These are phyloP conservation scores for Colletotrichum eleusines DNA, from an alignment of 2,329 filamentous ascomycete genomes.

Conservation along the genomic window DNA sequence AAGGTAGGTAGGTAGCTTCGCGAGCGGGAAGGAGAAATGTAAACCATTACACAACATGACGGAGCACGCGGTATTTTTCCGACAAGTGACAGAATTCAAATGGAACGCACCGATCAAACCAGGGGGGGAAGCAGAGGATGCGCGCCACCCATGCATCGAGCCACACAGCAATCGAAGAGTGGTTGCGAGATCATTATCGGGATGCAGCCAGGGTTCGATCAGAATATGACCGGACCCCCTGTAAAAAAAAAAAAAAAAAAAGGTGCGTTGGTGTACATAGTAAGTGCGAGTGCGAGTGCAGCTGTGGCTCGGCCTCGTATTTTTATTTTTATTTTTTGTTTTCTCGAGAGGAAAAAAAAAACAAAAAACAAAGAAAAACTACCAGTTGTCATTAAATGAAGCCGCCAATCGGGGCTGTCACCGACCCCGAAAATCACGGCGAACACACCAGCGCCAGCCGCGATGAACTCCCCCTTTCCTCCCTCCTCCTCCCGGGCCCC, in stretches of 20 bases:
- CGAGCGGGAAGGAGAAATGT: neutral
- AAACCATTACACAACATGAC: conserved; percentile 8
- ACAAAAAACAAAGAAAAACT: too few species aligned
- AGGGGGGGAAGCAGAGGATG: neutral
- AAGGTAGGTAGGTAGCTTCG: neutral
- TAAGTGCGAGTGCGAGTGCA: neutral
- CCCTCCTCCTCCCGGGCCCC: conserved; percentile 29
- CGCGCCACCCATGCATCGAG: neutral
- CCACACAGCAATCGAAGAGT: neutral
- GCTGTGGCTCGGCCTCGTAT: neutral
- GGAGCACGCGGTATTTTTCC: conserved; percentile 7
- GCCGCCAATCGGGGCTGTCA: conserved; percentile 32
- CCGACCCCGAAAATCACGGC: conserved; percentile 17
- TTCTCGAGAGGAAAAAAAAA: too few species aligned
- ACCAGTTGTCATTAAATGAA: neutral
- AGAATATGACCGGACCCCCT: neutral
- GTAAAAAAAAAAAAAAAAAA: neutral
- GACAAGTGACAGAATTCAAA: conserved; percentile 19
- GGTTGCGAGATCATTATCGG: conserved; percentile 14
- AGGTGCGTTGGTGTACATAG: neutral
- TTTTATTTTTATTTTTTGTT: neutral
- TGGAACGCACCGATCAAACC: conserved; percentile 27
- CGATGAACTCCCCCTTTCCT: conserved; percentile 5
- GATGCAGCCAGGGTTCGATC: neutral
- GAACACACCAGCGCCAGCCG: conserved; percentile 20